A percentile compares a stretch with the other conserved stretches of the same genome.
phyloP scores from a whole-genome alignment of 1,284 basidiomycete genomes.

The Psilocybe mexicana region DNA sequence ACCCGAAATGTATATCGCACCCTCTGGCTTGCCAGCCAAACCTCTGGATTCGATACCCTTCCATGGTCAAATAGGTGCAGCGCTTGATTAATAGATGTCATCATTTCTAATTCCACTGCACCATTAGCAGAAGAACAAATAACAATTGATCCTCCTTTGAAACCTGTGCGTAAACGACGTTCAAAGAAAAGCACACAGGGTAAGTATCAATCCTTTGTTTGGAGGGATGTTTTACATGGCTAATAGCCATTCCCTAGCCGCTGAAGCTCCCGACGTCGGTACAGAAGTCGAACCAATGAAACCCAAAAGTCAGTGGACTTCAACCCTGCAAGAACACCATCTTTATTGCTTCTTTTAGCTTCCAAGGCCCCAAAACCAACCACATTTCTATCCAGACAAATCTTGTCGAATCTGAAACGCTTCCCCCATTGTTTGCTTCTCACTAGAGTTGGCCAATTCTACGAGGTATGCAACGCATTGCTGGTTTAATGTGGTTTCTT shows the following conservation, averaged over 20 bases:
- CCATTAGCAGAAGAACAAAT: background rate
- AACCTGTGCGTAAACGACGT: conserved; percentile 3
- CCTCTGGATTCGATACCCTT: conserved; percentile 34
- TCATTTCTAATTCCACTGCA: background rate
- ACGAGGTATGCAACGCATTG: conserved; percentile 64
- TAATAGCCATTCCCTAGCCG: background rate
- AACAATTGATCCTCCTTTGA: background rate
- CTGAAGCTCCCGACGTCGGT: background rate
- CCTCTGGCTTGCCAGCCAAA: conserved; percentile 40
- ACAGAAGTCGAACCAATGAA: background rate
- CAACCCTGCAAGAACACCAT: background rate
- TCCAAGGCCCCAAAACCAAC: conserved; percentile 16
- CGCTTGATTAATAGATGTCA: background rate
- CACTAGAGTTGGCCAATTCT: conserved; percentile 92
- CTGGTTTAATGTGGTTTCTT: background rate
- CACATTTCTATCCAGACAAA: conserved; percentile 64
- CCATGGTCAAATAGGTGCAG: background rate
- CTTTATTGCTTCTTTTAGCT: conserved; percentile 2
- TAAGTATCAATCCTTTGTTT: background rate
- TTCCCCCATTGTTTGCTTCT: conserved; percentile 90
- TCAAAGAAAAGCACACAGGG: conserved; percentile 1
- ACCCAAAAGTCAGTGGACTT: background rate
- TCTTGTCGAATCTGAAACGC: conserved; percentile 68
- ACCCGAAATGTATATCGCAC: conserved; percentile 43
- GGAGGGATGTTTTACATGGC: background rate